These are phyloP conservation scores for Schizosaccharomyces cryophilus DNA, from an alignment of 805 yeast genomes.

Conservation along the genomic window DNA sequence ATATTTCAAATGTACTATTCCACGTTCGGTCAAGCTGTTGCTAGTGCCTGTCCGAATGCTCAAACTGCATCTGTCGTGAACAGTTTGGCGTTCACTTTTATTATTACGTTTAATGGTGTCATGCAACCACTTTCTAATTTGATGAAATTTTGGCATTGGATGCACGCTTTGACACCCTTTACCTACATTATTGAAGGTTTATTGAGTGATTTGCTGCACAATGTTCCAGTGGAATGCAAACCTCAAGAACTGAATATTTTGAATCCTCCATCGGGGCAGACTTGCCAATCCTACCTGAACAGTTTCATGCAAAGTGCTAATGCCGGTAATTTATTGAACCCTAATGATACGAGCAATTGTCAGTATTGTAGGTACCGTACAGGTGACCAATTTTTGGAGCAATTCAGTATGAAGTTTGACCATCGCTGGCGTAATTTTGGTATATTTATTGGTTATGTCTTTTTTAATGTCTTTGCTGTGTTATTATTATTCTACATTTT, in stretches of 20 bases:
- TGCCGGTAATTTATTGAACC: constrained; percentile 35
- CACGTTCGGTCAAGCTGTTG: constrained; percentile 28
- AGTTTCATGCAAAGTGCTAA: constrained; percentile 18
- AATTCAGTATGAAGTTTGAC: constrained; percentile 17
- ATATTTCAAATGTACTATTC: constrained; percentile 27
- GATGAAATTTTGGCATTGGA: constrained; percentile 71
- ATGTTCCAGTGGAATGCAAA: constrained; percentile 26
- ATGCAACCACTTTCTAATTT: constrained; percentile 29
- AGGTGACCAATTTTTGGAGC: constrained; percentile 18
- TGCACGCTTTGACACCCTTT: constrained; percentile 49
- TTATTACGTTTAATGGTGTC: constrained; percentile 46
- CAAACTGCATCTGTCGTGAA: constrained; percentile 40
- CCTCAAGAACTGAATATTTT: constrained; percentile 24
- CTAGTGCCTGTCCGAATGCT: constrained; percentile 38
- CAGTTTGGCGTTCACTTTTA: constrained; percentile 30
- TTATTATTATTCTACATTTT: constrained; percentile 17
- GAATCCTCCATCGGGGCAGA: constrained; percentile 32
- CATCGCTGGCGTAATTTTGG: constrained; percentile 48
- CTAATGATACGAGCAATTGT: constrained; percentile 22
- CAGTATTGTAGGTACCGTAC: constrained; percentile 18
- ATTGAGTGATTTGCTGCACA: constrained; percentile 25
- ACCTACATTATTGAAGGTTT: constrained; percentile 44
- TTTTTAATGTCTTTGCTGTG: constrained; percentile 16
- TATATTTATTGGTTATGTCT: constrained; percentile 23
- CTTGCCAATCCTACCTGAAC: constrained; percentile 35